Evolutionary conservation across 1,139 yeast species (phyloP), one percentile per base, ranked within the genome.

Genomic region (Lizanozyma gosingica): DNA sequence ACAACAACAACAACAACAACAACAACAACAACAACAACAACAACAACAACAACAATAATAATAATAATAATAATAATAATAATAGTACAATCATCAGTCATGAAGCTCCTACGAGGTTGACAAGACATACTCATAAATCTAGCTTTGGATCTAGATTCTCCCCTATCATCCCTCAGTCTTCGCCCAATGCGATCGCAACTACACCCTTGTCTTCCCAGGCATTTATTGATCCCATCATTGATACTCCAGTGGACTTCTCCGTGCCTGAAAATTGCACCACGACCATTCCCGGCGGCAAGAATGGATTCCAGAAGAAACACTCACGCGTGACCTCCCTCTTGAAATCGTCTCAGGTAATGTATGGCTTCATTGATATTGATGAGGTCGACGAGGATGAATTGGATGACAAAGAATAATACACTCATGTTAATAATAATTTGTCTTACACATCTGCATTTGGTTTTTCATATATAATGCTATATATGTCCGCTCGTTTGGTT

Each of bases 181-280:
- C 65, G 37, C 57, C 66, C 16, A 58, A 57, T 4, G 59, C 58
- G 17, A 62, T 66, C 1, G 67, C 68, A 1, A 50, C 57, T 35
- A 55, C 61, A 3, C 42, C 47, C 3, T 44, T 55, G n/a, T 45
- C 52, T 14, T 49, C 53, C 17, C 48, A 45, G 37, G 35, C 50
- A 9, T 47, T 64, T 18, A 55, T 63, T 38, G 71, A 67, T 47
- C 67, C 71, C 3, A 65, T 66, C 39, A 65, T 65, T 46, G 74
- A 67, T 43, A 51, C 69, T 9, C 72, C 73, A 11, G 70, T 65
- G 38, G 73, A 68, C 44, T 65, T 65, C 41, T 49, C 61, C 3
- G 61, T 63, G 17, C 63, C 67, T 22, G 11, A 6, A 6, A 22
- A 22, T 22, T 22, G 29, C 29, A 6, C 29, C 6, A 22, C 29